Conservation (phyloP, 495 filamentous ascomycete species). For the Penicillium taxi region DNA sequence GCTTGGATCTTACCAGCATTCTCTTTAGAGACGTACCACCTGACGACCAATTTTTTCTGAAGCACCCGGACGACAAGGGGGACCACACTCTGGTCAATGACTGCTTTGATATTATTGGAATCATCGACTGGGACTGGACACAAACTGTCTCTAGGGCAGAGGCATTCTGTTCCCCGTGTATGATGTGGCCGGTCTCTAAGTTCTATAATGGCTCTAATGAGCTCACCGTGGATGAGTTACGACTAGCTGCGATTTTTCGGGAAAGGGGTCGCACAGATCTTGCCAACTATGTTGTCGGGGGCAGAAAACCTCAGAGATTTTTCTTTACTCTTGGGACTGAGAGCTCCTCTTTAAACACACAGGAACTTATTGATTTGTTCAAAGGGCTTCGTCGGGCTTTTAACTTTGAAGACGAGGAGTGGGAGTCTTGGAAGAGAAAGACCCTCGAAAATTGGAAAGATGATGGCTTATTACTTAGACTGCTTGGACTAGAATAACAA, state of each 20-base stretch:
- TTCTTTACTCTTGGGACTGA: constrained; percentile 4
- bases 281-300: constrained; percentile 3
- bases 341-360: constrained; percentile 3
- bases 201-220: constrained; percentile 30
- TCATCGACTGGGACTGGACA: constrained; percentile 35
- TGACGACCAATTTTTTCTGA: constrained; percentile 27
- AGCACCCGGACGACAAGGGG: constrained; percentile 35
- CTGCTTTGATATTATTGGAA: constrained; percentile 27
- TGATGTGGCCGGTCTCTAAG: constrained; percentile 26
- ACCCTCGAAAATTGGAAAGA: constrained; percentile 4
- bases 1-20: constrained; percentile 9
- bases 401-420: neutral
- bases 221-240: constrained; percentile 21
- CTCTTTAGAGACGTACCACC: neutral
- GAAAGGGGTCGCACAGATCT: constrained; percentile 14
- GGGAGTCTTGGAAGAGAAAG: constrained; percentile 5
- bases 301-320: constrained; percentile 3
- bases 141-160: constrained; percentile 17
- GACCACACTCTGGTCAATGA: constrained; percentile 36
- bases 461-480: constrained; percentile 1
- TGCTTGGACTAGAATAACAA: constrained; percentile 1
- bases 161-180: constrained; percentile 27
- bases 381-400: constrained; percentile 2
- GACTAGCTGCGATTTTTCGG: constrained; percentile 19
- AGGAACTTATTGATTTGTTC: neutral